These are phyloP conservation scores for Allium sativum DNA, from an alignment of 106 monocot genomes.

Conservation along the genomic window DNA sequence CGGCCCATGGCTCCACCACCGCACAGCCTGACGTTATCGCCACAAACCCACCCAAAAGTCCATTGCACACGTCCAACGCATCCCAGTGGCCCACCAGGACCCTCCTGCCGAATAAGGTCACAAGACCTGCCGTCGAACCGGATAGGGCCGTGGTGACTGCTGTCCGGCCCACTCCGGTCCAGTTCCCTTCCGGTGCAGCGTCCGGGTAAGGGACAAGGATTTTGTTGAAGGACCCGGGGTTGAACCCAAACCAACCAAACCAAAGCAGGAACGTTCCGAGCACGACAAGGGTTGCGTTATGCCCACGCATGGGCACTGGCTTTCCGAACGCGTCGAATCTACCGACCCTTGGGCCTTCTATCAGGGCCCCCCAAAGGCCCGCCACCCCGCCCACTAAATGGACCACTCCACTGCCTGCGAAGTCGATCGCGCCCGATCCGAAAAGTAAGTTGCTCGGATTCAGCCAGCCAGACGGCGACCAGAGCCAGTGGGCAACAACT, in stretches of 20 bases:
- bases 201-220: slow-evolving; percentile 11
- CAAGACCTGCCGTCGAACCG: slow-evolving; percentile 39
- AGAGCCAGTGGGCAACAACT: slow-evolving; percentile 54
- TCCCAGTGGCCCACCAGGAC: slow-evolving; percentile 32
- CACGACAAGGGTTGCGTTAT: slow-evolving; percentile 31
- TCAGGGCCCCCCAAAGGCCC: slow-evolving; percentile 31
- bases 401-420: slow-evolving; percentile 44
- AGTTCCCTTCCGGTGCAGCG: slow-evolving; percentile 12
- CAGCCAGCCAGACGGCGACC: slow-evolving; percentile 49
- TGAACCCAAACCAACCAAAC: slow-evolving; percentile 53
- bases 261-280: slow-evolving; percentile 42
- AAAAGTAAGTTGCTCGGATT: slow-evolving; percentile 14
- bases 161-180: slow-evolving; percentile 54
- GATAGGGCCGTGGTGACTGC: slow-evolving; percentile 48
- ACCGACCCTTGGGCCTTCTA: slow-evolving; percentile 34
- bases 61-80: slow-evolving; percentile 37
- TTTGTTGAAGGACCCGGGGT: slow-evolving; percentile 35
- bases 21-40: slow-evolving; percentile 33
- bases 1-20: slow-evolving; percentile 43
- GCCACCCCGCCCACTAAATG: slow-evolving; percentile 39
- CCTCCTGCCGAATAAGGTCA: slow-evolving; percentile 40
- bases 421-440: slow-evolving; percentile 46
- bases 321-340: slow-evolving; percentile 36
- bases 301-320: slow-evolving; percentile 27
- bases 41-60: slow-evolving; percentile 34